phyloP scores from a whole-genome alignment of 139 green algal species.

The Chlorokybus atmophyticus region DNA sequence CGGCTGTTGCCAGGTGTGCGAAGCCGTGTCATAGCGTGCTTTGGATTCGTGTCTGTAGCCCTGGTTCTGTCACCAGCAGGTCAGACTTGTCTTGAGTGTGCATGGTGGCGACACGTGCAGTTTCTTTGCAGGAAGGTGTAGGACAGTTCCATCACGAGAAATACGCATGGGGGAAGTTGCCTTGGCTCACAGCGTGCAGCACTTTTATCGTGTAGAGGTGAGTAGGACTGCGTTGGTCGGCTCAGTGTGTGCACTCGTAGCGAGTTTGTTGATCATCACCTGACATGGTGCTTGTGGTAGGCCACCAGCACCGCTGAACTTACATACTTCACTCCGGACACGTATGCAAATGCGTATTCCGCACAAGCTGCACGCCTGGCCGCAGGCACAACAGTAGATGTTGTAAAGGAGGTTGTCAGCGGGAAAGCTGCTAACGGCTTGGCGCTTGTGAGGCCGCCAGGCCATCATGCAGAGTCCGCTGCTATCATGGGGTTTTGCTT shows the following conservation, averaged over 20 bases:
- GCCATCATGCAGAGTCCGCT: slow-evolving; percentile 49
- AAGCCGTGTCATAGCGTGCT: too few relatives aligned
- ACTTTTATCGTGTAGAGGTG: not conserved
- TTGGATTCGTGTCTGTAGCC: too few relatives aligned
- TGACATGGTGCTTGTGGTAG: too few relatives aligned
- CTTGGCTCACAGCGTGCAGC: not conserved
- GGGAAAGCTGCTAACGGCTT: not conserved
- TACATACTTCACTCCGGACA: slow-evolving; percentile 23
- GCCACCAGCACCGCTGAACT: too few relatives aligned
- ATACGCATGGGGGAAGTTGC: not conserved
- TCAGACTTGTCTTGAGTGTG: too few relatives aligned
- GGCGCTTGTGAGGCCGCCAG: slow-evolving; percentile 43
- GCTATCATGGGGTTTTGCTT: slow-evolving; percentile 54
- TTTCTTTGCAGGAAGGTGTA: too few relatives aligned
- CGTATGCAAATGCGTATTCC: slow-evolving; percentile 13
- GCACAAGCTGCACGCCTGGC: slow-evolving; percentile 14
- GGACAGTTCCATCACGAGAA: not conserved
- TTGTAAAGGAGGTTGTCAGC: slow-evolving; percentile 4
- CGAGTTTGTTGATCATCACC: not conserved
- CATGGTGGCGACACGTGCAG: too few relatives aligned
- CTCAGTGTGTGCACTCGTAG: not conserved
- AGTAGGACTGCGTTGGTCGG: not conserved
- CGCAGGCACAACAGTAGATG: slow-evolving; percentile 6
- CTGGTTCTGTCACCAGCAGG: too few relatives aligned
- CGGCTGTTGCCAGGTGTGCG: too few relatives aligned